A percentile compares a stretch with the other conserved stretches of the same genome.
These are phyloP conservation scores for Persicaria maculosa DNA, from an alignment of 148 eudicot species.

Conservation along the genomic window DNA sequence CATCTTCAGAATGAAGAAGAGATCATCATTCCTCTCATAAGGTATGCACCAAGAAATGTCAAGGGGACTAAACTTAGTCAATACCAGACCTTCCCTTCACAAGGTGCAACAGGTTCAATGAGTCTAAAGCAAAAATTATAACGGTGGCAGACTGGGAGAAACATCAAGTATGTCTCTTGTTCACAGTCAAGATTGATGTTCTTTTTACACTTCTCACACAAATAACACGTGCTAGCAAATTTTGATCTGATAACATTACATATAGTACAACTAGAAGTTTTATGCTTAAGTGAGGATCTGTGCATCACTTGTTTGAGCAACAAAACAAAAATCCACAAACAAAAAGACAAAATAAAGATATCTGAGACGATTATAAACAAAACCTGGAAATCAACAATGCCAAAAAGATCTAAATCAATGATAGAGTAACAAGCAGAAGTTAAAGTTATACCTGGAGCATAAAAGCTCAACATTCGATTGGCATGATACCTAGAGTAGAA, in stretches of 20 bases:
- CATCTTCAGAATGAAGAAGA: not conserved
- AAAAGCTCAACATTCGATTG: slow-evolving; percentile 92
- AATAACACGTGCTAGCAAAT: not conserved
- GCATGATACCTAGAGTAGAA: slow-evolving; percentile 67
- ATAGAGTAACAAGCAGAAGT: not conserved
- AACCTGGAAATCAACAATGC: not conserved
- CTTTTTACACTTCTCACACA: not conserved
- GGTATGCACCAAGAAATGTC: not conserved
- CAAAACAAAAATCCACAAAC: not conserved
- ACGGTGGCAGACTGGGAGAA: not conserved
- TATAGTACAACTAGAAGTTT: not conserved
- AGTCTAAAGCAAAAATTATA: not conserved
- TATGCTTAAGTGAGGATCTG: not conserved
- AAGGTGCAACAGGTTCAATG: not conserved
- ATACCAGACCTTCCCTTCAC: not conserved
- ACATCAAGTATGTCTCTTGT: not conserved
- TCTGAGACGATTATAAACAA: not conserved
- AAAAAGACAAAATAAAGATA: not conserved
- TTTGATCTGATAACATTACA: not conserved
- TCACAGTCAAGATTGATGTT: not conserved
- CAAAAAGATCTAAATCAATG: not conserved
- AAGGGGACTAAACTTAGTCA: not conserved
- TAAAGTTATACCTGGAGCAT: slow-evolving; percentile 66
- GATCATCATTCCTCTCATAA: not conserved
- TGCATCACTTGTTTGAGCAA: not conserved